phyloP scores from a whole-genome alignment of 208 protist species.

The Naegleria gruberi region DNA sequence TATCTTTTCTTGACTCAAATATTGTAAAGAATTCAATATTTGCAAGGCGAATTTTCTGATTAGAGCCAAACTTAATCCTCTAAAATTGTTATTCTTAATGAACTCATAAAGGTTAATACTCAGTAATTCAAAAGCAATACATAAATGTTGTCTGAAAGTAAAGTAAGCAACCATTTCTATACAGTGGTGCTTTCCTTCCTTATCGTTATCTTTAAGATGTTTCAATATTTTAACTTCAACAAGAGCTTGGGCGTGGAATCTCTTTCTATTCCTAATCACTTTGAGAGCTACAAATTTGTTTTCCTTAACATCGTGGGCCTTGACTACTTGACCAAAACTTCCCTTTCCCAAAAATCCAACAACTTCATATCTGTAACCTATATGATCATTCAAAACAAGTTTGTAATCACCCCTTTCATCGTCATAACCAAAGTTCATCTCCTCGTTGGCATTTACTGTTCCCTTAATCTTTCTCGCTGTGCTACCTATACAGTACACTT shows the following conservation, averaged over 20 bases:
- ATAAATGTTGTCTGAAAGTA: constrained; percentile 51
- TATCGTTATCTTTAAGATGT: constrained; percentile 35
- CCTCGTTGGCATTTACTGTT: constrained; percentile 22
- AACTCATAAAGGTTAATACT: constrained; percentile 56
- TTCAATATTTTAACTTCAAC: constrained; percentile 72
- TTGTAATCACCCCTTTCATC: constrained; percentile 74
- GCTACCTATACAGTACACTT: constrained; percentile 70
- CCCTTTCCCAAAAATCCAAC: constrained; percentile 64
- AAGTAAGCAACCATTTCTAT: constrained; percentile 43
- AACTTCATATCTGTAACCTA: constrained; percentile 79
- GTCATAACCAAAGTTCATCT: constrained; percentile 66
- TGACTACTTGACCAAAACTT: constrained; percentile 82
- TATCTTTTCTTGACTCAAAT: constrained; percentile 4
- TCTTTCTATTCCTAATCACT: constrained; percentile 71
- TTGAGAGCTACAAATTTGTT: constrained; percentile 59
- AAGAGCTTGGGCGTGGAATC: constrained; percentile 67
- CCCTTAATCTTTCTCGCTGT: constrained; percentile 42
- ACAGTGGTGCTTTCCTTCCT: neutral
- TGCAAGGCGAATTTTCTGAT: constrained; percentile 10
- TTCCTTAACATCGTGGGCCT: constrained; percentile 62
- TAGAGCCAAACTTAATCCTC: constrained; percentile 12
- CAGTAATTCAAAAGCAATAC: constrained; percentile 52
- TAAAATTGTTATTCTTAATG: constrained; percentile 47
- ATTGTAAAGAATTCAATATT: constrained; percentile 16
- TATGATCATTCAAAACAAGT: constrained; percentile 72